Evolutionary conservation across 768 basidiomycete genomes (phyloP), one percentile per base, ranked within the genome.

Genomic region (Rhizopogon vesiculosus): DNA sequence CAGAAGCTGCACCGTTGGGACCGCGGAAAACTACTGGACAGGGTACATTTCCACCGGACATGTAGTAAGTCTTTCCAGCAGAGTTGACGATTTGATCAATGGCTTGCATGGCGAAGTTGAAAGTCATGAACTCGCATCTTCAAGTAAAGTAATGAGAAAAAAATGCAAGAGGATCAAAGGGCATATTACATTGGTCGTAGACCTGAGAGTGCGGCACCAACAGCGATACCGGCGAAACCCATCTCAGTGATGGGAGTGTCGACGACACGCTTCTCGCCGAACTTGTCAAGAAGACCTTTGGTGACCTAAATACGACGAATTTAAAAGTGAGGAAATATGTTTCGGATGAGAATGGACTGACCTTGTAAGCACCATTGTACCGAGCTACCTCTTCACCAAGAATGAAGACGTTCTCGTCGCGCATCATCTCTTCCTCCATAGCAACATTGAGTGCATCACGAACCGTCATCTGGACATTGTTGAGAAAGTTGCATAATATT

Each of bases 71-170:
- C 80, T 98, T 99, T 58, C 93, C 97, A 54, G 90, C 97, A n/a
- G 97, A 98, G 82, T 99, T 99, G 74, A 99, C 93, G 60, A 99
- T 99, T 69, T 99, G 97, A 77, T 99, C 97, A 71, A 99, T 98
- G 56, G 97, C 95, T 76, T 95, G 93, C 96, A 98, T 99, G 61
- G 96, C 96, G 70, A 99, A 98, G 81, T 99, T 98, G 81, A 96
- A 98, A 15, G 96, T 98, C 96, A 98, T 98, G 79, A 98, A 99
- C 79, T 98, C 96, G 82, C 95, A 98, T 66, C 91, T 93, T 57
- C 33, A 40, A 35, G 29, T 41, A 40, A 31, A 25, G 60, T 57
- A 53, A 44, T 65, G 43, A 61, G 46, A 55, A 33, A 9, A 33
- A 15, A 31, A 45, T 19, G 45, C 44, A 22, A 50, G 2, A 42